Conservation (phyloP, 2,329 filamentous ascomycete genomes). For the Ophiostoma sp. region DNA sequence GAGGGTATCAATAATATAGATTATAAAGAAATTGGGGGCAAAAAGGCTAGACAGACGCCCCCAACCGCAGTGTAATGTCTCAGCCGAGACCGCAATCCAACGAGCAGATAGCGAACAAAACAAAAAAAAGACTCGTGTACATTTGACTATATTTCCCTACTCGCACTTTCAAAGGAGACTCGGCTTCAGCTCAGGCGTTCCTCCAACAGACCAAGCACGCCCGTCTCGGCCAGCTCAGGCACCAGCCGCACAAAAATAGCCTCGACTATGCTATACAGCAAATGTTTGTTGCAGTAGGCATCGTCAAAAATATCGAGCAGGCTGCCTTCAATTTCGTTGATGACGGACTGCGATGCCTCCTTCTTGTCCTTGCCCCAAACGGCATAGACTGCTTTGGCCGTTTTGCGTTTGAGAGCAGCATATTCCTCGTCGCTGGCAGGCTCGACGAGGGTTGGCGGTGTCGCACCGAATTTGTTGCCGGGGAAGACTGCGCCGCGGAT, state of each 20-base stretch:
- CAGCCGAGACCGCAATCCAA: not conserved
- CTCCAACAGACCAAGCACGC: constrained; percentile 65
- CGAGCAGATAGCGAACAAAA: not conserved
- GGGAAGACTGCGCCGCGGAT: constrained; percentile 79
- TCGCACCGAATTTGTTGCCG: constrained; percentile 63
- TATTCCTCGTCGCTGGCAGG: constrained; percentile 57
- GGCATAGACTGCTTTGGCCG: constrained; percentile 25
- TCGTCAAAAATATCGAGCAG: constrained; percentile 73
- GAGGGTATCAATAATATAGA: not conserved
- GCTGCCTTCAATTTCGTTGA: constrained; percentile 55
- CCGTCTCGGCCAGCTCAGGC: constrained; percentile 73
- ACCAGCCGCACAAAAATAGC: constrained; percentile 73
- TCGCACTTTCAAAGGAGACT: not conserved
- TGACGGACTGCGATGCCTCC: constrained; percentile 32
- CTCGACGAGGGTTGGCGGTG: constrained; percentile 53
- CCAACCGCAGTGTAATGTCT: not conserved
- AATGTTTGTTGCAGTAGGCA: constrained; percentile 85
- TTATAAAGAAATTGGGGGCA: not conserved
- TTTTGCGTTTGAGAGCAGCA: constrained; percentile 49
- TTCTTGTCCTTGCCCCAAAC: constrained; percentile 17
- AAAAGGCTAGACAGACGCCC: not conserved
- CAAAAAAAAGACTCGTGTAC: not conserved
- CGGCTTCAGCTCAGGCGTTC: constrained; percentile 52
- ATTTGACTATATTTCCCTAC: not conserved
- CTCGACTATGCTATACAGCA: constrained; percentile 79